Base-by-base conservation (phyloP, 2,329 filamentous ascomycete species). In the Leptographium flavum region DNA sequence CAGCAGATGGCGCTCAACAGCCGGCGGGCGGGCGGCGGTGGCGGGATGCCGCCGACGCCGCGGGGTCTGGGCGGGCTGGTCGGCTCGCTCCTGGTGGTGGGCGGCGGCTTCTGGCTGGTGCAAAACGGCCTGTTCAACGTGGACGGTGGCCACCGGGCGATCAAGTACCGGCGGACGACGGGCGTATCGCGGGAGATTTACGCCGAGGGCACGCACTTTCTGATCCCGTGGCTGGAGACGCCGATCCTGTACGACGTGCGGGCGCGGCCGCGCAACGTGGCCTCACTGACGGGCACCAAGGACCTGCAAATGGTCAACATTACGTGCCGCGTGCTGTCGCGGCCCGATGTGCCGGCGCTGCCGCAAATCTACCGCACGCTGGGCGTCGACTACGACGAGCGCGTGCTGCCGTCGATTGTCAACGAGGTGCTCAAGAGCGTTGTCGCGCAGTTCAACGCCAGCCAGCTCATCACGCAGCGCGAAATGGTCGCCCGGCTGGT, bases 291-390 rank as follows among this genome's bases (percentile, higher is more conserved):
- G 49, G 92, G 92, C 56, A 98, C 92, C 60, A 98, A 98, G 74
- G 92, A 98, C 67, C 70, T 98, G 66, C 92, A 98, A 72, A 98
- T 98, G 92, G 92, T 96, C 61, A 98, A 98, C 76, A 96, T 98
- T 63, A 98, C 90, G 60, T 98, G 92, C 68, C 90, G 92, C 85
- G 92, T 98, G 48, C 84, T 98, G 44, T 95, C 90, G 48, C 75
- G 87, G 56, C 92, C 92, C 46, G 79, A 87, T 47, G 71, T 98
- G 58, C 79, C 85, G 53, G 84, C 88, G 28, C 78, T 98, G 36
- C 92, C 92, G 17, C 87, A 94, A 68, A 98, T 98, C 59, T 98
- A 96, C 74, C 50, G 92, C 54, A 98, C 92, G 1, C 75, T 98
- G 31, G 92, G 92, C 45, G 81, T 81, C 46, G 92, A 98, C 67